Conservation (phyloP, 2,329 filamentous ascomycete genomes). For the Alternaria sp. region DNA sequence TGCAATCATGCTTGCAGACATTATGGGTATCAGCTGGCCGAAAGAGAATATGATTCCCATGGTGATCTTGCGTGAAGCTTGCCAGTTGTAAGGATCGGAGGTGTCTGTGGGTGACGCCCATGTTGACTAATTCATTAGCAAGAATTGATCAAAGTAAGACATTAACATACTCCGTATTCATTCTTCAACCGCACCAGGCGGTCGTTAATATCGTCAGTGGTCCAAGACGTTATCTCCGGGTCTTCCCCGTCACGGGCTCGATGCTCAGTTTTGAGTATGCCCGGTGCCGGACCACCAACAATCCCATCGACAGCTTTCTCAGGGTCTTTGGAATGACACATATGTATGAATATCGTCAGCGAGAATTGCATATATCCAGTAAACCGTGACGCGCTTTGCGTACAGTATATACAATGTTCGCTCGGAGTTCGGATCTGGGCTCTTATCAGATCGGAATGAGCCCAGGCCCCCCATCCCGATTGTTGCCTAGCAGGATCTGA, state of each 20-base stretch:
- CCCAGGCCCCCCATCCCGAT: neutral
- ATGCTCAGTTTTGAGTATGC: neutral
- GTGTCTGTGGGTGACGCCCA: conserved; percentile 22
- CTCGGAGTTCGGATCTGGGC: neutral
- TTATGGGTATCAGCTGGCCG: conserved; percentile 21
- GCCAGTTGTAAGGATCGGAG: conserved; percentile 44
- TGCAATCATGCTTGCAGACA: conserved; percentile 22
- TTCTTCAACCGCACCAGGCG: neutral
- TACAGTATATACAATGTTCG: neutral
- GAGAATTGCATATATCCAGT: neutral
- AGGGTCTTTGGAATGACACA: neutral
- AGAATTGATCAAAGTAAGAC: neutral
- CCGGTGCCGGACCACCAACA: neutral
- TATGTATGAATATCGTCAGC: neutral
- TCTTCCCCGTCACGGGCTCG: neutral
- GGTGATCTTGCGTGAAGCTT: conserved; percentile 23
- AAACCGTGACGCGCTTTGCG: neutral
- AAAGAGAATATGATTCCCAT: conserved; percentile 9
- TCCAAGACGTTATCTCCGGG: neutral
- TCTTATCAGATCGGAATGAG: neutral
- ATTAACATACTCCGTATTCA: neutral
- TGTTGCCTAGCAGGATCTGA: neutral
- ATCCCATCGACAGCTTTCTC: neutral
- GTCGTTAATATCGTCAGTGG: neutral
- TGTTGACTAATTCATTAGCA: neutral